Conservation (phyloP, 164 flowering plant genomes). For the Magnolia changhungtana region DNA sequence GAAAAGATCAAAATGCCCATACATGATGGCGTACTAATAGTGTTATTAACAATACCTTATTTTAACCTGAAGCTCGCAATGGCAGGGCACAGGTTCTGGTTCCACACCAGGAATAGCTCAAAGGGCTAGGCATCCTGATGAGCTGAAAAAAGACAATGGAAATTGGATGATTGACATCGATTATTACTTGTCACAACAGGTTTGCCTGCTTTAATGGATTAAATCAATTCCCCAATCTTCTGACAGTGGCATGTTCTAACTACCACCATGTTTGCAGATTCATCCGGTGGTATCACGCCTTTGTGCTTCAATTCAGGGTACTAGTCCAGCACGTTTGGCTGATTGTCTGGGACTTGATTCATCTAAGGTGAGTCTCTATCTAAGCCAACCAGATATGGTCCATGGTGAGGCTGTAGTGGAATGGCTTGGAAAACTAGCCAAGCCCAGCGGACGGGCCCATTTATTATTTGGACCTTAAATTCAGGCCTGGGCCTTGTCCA, state of each 20-base stretch:
- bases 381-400: background rate
- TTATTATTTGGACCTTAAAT: too few relatives aligned
- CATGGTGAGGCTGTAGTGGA: background rate
- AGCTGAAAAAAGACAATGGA: conserved; percentile 63
- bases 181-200: conserved; percentile 96
- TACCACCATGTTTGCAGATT: conserved; percentile 47
- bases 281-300: conserved; percentile 97
- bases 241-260: background rate
- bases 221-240: background rate
- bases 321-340: conserved; percentile 92
- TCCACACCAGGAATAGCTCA: conserved; percentile 80
- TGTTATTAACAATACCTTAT: background rate
- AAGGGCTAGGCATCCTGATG: conserved; percentile 98
- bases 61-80: background rate
- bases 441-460: background rate
- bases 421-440: background rate
- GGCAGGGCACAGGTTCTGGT: conserved; percentile 55
- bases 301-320: conserved; percentile 93
- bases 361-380: conserved; percentile 61
- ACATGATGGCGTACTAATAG: too few relatives aligned
- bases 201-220: conserved; percentile 10
- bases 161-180: conserved; percentile 91
- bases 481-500: too few relatives aligned
- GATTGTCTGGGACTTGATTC: conserved; percentile 97
- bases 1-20: too few relatives aligned